Percentiles rank a stretch among this genome's conserved stretches.
Evolutionary conservation across 2,329 filamentous ascomycete genomes (phyloP).

Genomic region (Fusarium continuum): DNA sequence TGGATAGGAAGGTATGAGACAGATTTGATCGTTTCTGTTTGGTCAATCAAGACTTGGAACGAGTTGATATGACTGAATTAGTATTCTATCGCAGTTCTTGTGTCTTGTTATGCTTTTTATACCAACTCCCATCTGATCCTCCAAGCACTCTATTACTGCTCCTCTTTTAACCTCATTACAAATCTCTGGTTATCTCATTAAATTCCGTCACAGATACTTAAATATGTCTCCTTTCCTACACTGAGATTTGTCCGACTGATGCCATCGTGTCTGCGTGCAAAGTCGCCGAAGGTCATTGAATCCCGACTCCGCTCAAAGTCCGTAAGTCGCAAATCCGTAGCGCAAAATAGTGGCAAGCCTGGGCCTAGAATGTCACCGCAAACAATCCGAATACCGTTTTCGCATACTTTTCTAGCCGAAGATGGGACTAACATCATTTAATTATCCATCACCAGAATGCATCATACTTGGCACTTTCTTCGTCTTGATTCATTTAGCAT

Average conservation of each 20-base stretch:
- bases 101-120: neutral
- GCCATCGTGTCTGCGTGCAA: neutral
- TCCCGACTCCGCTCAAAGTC: constrained; percentile 1
- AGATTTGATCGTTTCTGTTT: too few species aligned
- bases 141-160: too few species aligned
- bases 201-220: too few species aligned
- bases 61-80: neutral
- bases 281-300: constrained; percentile 5
- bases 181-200: neutral
- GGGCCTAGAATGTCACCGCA: neutral
- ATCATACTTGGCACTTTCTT: too few species aligned
- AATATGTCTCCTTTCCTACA: neutral
- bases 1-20: fast-evolving
- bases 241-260: neutral
- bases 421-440: fast-evolving
- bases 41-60: too few species aligned
- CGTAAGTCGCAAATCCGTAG: neutral
- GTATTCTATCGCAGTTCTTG: neutral
- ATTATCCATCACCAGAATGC: too few species aligned
- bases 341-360: neutral
- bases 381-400: neutral
- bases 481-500: too few species aligned
- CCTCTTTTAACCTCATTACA: neutral
- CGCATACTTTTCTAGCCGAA: neutral
- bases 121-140: neutral